phyloP scores from a whole-genome alignment of 2,329 filamentous ascomycete species.

The Colletotrichum eleusines region DNA sequence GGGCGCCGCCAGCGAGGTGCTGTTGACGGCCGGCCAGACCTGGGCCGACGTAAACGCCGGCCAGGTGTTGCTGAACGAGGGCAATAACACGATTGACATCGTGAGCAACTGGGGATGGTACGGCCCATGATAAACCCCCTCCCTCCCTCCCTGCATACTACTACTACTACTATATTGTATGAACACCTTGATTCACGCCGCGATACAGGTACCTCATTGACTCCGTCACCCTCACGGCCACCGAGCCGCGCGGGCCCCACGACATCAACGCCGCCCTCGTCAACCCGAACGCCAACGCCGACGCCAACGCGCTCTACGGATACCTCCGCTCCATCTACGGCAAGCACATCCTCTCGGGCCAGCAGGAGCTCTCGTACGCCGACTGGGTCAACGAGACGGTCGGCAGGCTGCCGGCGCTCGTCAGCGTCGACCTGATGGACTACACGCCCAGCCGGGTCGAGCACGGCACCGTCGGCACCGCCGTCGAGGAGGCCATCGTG shows the following conservation, averaged over 20 bases:
- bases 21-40: constrained; percentile 52
- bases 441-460: constrained; percentile 61
- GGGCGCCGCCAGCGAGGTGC: constrained; percentile 56
- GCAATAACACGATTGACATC: constrained; percentile 59
- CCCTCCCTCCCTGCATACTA: too few species aligned
- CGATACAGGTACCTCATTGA: constrained; percentile 56
- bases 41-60: constrained; percentile 57
- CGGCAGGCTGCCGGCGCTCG: constrained; percentile 61
- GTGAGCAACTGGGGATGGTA: constrained; percentile 63
- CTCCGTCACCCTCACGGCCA: constrained; percentile 54
- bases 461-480: constrained; percentile 54
- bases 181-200: background rate
- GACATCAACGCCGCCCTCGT: constrained; percentile 54
- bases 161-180: too few species aligned
- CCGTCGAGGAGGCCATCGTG: constrained; percentile 60
- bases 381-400: constrained; percentile 58
- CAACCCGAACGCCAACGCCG: constrained; percentile 52
- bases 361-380: constrained; percentile 58
- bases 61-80: constrained; percentile 58
- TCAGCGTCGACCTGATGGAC: constrained; percentile 62
- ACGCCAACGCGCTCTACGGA: constrained; percentile 54
- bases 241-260: constrained; percentile 53
- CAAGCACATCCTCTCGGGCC: constrained; percentile 61
- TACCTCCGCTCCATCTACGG: constrained; percentile 60
- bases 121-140: background rate